Base-by-base conservation (phyloP, 768 basidiomycete species). In the Lentinula detonsa region DNA sequence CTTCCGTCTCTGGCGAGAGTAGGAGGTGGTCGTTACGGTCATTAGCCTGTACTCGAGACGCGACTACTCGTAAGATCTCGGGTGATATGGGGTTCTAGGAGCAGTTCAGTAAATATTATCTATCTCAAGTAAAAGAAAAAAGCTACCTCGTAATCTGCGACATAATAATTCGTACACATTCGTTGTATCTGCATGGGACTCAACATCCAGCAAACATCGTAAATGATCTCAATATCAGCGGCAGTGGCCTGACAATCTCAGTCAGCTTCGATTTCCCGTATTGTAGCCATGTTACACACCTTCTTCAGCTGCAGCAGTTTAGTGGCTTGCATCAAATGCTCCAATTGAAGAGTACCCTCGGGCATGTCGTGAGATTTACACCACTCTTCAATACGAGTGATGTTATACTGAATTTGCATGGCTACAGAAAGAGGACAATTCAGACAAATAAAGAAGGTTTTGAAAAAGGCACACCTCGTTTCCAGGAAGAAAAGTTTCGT, bases 341-440 rank as follows among this genome's bases (percentile, higher is more conserved):
- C 97, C 59, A 99, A 80, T 72, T 98, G 97, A 33, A 99, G 81
- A 16, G 93, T 93, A 8, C 97, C 97, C 72, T 99, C 97, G 1
- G 96, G 97, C 94, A 99, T 98, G 70, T 97, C 94, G 70, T 98
- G 97, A 28, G 97, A 95, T 76, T 99, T 98, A 80, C 97, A 99
- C 97, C 97, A 98, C 75, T 98, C 95, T 69, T 95, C 93, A 68
- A 95, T 91, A 31, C 91, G 86, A 34, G 95, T 98, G 71, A 98
- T 97, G 71, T 98, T 98, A 74, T 99, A 99, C 72, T 99, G 97
- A 61, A 99, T 98, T 83, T 99, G 97, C 97, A 99, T 98, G 4
- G 97, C 97, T 98, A 64, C 42, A 59, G 61, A 18, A 40, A 49
- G 13, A 56, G 13, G 13, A 15, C 7, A 23, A 34, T 18, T 31